Conservation (phyloP, 345 rosid genomes). For the Ailanthus altissimus region DNA sequence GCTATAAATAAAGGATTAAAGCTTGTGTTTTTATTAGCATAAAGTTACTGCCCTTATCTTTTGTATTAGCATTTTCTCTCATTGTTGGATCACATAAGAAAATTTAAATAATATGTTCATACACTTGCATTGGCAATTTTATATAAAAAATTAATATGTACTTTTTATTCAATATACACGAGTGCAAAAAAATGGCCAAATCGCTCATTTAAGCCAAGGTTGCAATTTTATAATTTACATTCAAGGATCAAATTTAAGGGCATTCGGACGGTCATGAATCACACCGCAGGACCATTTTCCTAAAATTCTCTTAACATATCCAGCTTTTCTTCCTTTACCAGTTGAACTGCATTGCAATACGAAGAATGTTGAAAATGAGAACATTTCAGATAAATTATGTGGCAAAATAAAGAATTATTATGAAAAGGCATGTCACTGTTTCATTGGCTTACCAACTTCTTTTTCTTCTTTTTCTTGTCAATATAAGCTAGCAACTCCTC, state of each 20-base stretch:
- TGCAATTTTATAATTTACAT: slow-evolving; percentile 23
- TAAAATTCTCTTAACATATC: slow-evolving; percentile 24
- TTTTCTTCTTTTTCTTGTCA: slow-evolving; percentile 86
- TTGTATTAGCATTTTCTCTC: too few relatives aligned
- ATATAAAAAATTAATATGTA: background rate
- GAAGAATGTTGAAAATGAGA: slow-evolving; percentile 17
- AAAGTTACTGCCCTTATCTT: too few relatives aligned
- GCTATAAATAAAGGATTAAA: background rate
- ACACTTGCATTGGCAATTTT: background rate
- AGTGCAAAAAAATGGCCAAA: slow-evolving; percentile 6
- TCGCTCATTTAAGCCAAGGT: slow-evolving; percentile 20
- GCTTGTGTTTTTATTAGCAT: too few relatives aligned
- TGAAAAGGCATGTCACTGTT: background rate
- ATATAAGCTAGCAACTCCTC: slow-evolving; percentile 75
- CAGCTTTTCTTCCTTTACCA: slow-evolving; percentile 38
- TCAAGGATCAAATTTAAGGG: slow-evolving; percentile 23
- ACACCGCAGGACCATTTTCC: slow-evolving; percentile 13
- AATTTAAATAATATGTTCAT: background rate
- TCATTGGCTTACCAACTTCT: slow-evolving; percentile 51
- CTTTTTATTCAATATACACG: background rate
- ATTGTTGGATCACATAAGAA: background rate
- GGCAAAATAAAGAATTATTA: background rate
- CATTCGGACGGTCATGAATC: slow-evolving; percentile 27
- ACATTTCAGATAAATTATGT: background rate
- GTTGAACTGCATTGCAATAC: slow-evolving; percentile 40